phyloP scores from a whole-genome alignment of 2,329 filamentous ascomycete species.

The Cercospora sp. region DNA sequence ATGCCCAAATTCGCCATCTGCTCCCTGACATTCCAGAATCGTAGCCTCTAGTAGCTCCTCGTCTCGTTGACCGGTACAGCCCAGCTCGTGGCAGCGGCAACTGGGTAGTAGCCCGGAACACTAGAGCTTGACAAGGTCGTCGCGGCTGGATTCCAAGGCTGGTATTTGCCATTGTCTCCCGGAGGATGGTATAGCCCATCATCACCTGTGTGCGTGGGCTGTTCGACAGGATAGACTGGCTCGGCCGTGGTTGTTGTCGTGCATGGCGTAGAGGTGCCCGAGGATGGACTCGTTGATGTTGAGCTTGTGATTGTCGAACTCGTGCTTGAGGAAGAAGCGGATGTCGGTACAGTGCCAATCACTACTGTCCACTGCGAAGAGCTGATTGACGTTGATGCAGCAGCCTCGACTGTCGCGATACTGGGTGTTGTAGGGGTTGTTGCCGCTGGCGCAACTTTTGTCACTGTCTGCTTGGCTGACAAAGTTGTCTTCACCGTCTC shows the following conservation, averaged over 20 bases:
- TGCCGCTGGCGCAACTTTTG: constrained; percentile 13
- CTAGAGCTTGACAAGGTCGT: constrained; percentile 6
- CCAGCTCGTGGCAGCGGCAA: constrained; percentile 13
- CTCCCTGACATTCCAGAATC: constrained; percentile 1
- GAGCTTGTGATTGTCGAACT: constrained; percentile 4
- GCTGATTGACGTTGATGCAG: constrained; percentile 11
- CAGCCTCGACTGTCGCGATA: neutral
- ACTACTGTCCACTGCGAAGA: constrained; percentile 9
- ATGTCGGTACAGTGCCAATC: neutral
- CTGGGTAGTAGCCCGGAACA: neutral
- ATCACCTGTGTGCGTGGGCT: neutral
- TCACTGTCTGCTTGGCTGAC: constrained; percentile 17
- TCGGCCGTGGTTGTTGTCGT: neutral
- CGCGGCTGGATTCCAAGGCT: neutral
- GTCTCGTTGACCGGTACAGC: constrained; percentile 13
- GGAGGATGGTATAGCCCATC: constrained; percentile 9
- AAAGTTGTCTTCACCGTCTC: constrained; percentile 28
- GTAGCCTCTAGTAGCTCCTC: constrained; percentile 2
- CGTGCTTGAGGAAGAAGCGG: neutral
- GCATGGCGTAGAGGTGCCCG: neutral
- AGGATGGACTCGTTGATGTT: neutral
- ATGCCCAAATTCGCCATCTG: neutral
- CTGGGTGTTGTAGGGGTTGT: constrained; percentile 14
- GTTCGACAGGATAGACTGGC: constrained; percentile 7
- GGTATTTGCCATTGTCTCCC: neutral